A percentile compares a stretch with the other conserved stretches of the same genome.
Evolutionary conservation across 1,139 yeast species (phyloP).

Genomic region (Magnusiomyces tetraspermus): DNA sequence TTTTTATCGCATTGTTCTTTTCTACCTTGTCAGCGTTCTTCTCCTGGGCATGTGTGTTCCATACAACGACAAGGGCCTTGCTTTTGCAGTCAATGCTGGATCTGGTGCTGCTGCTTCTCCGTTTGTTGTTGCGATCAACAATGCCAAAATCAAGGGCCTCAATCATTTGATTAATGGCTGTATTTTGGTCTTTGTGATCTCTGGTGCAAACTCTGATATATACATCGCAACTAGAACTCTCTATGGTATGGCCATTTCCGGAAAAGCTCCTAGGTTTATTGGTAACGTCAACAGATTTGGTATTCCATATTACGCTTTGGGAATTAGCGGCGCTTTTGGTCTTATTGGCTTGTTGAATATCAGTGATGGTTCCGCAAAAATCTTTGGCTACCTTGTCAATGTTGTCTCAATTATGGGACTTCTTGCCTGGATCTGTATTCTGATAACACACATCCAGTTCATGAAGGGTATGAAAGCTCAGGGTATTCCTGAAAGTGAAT

Average conservation of each 20-base stretch:
- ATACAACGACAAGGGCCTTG: slow-evolving; percentile 34
- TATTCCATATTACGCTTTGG: slow-evolving; percentile 49
- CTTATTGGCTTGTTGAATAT: slow-evolving; percentile 54
- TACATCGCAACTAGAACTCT: slow-evolving; percentile 63
- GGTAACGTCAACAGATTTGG: slow-evolving; percentile 55
- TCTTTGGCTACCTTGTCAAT: slow-evolving; percentile 61
- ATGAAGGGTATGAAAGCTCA: slow-evolving; percentile 58
- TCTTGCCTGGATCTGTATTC: slow-evolving; percentile 57
- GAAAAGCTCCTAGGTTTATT: slow-evolving; percentile 54
- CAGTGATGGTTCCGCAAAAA: slow-evolving; percentile 43
- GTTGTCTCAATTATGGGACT: slow-evolving; percentile 65
- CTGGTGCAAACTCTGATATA: slow-evolving; percentile 65
- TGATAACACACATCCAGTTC: slow-evolving; percentile 54
- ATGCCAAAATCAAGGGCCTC: background rate
- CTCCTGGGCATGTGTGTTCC: slow-evolving; percentile 42
- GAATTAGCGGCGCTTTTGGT: slow-evolving; percentile 39
- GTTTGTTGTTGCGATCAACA: background rate
- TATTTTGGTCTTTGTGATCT: slow-evolving; percentile 45
- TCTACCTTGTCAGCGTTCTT: slow-evolving; percentile 41
- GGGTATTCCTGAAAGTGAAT: slow-evolving; percentile 40
- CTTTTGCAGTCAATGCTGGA: slow-evolving; percentile 31
- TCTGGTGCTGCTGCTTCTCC: slow-evolving; percentile 53
- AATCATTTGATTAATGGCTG: background rate
- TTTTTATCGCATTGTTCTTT: too few relatives aligned
- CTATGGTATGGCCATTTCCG: slow-evolving; percentile 53